phyloP scores from a whole-genome alignment of 805 yeast genomes.

The Tetrapisispora namnaoensis region DNA sequence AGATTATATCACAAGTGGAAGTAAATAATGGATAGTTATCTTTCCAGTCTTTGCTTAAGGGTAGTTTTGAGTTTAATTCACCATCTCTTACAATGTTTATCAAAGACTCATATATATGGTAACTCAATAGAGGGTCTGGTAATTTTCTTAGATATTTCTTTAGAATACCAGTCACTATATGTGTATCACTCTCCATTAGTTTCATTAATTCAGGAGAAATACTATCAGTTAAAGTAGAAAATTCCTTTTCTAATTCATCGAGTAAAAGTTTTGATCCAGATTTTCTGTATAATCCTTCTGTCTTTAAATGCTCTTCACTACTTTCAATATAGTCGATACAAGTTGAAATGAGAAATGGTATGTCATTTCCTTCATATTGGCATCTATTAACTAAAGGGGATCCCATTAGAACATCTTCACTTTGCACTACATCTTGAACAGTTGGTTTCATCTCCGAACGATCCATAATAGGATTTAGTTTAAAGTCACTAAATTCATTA shows the following conservation, averaged over 20 bases:
- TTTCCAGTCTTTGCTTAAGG: constrained; percentile 10
- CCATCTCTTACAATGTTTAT: constrained; percentile 41
- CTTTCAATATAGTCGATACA: constrained; percentile 71
- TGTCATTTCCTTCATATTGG: constrained; percentile 44
- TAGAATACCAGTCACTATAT: constrained; percentile 78
- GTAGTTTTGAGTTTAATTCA: constrained; percentile 13
- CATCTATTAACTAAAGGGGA: constrained; percentile 56
- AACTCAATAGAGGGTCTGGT: constrained; percentile 80
- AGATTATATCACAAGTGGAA: constrained; percentile 32
- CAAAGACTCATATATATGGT: constrained; percentile 54
- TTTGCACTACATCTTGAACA: not conserved
- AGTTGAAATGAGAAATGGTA: constrained; percentile 63
- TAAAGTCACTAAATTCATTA: constrained; percentile 31
- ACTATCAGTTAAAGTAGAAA: constrained; percentile 6
- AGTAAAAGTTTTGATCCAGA: constrained; percentile 67
- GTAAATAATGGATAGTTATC: constrained; percentile 6
- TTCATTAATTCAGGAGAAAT: constrained; percentile 8
- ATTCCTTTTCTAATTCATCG: constrained; percentile 21
- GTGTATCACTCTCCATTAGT: constrained; percentile 53
- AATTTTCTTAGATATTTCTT: constrained; percentile 79
- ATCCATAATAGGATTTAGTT: constrained; percentile 21
- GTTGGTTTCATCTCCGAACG: constrained; percentile 2
- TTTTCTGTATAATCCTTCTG: constrained; percentile 85
- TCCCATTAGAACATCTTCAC: constrained; percentile 15
- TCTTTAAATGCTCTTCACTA: constrained; percentile 48